Evolutionary conservation across 1,284 basidiomycete genomes (phyloP).

Genomic region (Pseudozyma sp.): DNA sequence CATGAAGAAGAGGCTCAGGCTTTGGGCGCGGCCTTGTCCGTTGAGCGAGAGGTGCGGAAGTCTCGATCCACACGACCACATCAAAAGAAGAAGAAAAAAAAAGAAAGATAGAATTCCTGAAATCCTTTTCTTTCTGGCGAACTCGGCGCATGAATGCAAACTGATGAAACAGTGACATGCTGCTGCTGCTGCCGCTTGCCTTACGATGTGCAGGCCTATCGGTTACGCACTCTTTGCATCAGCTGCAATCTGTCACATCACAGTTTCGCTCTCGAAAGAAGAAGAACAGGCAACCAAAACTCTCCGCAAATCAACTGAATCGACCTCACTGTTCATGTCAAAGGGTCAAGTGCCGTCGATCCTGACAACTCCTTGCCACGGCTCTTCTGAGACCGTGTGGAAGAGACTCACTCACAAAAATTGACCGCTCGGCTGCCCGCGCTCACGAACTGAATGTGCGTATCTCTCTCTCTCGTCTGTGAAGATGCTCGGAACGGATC

Average conservation of each 20-base stretch:
- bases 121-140: background rate
- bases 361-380: background rate
- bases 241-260: no score
- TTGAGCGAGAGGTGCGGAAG: background rate
- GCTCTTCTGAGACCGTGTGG: background rate
- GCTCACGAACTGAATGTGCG: background rate
- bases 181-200: no score
- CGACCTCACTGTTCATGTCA: no score
- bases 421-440: background rate
- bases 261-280: no score
- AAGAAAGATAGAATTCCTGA: background rate
- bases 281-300: no score
- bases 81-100: background rate
- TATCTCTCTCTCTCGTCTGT: background rate
- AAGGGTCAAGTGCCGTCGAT: background rate
- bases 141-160: background rate
- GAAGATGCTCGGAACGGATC: slow-evolving; percentile 9
- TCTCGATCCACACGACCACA: slow-evolving; percentile 5
- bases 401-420: no score
- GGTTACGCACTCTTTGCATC: no score
- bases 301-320: no score
- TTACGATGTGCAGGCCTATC: no score
- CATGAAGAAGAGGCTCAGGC: no score
- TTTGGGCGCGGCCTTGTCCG: background rate
- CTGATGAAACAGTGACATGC: background rate